Conservation (phyloP, 2,329 filamentous ascomycete species). For the Byssochlamys sp. region DNA sequence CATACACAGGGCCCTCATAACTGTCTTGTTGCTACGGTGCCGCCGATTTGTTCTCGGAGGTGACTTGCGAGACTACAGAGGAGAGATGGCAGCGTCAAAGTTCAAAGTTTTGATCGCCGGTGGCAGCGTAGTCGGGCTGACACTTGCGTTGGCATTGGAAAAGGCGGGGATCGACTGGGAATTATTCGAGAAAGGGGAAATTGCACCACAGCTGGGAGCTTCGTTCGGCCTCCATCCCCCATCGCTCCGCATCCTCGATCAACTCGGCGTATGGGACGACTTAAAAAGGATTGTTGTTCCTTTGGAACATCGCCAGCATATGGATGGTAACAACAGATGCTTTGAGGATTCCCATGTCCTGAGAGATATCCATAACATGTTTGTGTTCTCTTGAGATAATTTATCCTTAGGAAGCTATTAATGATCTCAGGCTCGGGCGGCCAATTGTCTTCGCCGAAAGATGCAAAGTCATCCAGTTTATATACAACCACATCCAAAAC, state of each 20-base stretch:
- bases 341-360: neutral
- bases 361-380: neutral
- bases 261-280: neutral
- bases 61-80: neutral
- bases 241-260: neutral
- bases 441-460: conserved; percentile 13
- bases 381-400: neutral
- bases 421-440: conserved; percentile 3
- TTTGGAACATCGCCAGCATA: neutral
- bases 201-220: neutral
- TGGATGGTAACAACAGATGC: neutral
- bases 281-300: neutral
- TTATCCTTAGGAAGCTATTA: neutral
- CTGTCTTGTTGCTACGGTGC: no score
- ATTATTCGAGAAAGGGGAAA: conserved; percentile 8
- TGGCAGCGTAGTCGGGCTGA: conserved; percentile 7
- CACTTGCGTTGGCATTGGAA: conserved; percentile 6
- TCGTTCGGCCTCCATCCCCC: neutral
- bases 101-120: conserved; percentile 6
- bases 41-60: no score
- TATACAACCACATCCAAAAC: conserved; percentile 11
- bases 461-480: conserved; percentile 8
- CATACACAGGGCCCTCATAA: no score
- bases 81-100: neutral
- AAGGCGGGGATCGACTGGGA: conserved; percentile 8